A percentile compares a stretch with the other conserved stretches of the same genome.
These are phyloP conservation scores for Cardamine resedifolia DNA, from an alignment of 345 rosid species.

Conservation along the genomic window DNA sequence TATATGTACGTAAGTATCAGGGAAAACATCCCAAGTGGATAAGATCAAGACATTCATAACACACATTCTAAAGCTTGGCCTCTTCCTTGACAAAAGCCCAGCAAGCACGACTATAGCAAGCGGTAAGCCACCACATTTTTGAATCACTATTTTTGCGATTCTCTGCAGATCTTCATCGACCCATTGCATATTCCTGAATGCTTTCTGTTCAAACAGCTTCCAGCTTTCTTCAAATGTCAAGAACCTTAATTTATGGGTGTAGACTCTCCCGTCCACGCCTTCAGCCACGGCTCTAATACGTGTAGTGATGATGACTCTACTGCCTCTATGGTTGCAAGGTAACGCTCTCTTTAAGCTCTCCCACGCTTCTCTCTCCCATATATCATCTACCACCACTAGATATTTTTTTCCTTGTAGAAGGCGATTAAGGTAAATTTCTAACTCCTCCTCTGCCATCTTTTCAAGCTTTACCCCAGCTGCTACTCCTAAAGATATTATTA, in stretches of 20 bases:
- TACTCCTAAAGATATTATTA: constrained; percentile 19
- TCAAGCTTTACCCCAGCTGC: neutral
- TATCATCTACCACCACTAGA: constrained; percentile 23
- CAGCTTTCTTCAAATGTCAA: constrained; percentile 30
- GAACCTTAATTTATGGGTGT: constrained; percentile 16
- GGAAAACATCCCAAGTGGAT: too few relatives aligned
- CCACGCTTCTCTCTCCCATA: constrained; percentile 13
- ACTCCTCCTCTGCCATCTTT: constrained; percentile 6
- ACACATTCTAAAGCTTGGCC: too few relatives aligned
- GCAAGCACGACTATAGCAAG: constrained; percentile 21
- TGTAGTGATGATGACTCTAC: neutral
- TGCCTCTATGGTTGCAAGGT: neutral
- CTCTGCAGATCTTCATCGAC: neutral
- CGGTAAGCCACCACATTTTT: constrained; percentile 19
- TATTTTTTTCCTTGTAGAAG: neutral
- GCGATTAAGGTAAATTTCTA: neutral
- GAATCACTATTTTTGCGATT: neutral
- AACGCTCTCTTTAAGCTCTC: constrained; percentile 25
- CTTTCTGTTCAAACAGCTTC: constrained; percentile 19
- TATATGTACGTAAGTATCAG: too few relatives aligned
- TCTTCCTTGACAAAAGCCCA: neutral
- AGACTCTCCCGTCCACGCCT: constrained; percentile 2
- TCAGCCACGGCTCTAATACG: constrained; percentile 23
- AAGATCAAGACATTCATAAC: too few relatives aligned
- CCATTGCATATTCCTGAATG: neutral